Conservation (phyloP, 352 stramenopile species). For the Pythium chondricola region DNA sequence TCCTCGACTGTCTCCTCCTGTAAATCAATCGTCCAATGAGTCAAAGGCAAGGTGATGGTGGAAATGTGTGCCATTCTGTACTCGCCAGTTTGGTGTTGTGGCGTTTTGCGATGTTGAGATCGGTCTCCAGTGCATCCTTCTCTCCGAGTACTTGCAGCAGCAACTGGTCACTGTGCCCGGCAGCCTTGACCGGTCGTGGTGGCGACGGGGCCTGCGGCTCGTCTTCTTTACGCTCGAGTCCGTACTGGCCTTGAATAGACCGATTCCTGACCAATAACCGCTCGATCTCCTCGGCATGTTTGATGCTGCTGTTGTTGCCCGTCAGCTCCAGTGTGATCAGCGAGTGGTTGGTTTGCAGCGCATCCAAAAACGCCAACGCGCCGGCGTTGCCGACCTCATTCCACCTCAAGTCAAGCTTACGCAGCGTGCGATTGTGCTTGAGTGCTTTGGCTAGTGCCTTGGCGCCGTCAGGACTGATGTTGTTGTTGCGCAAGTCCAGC, state of each 20-base stretch:
- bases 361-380: slow-evolving; percentile 60
- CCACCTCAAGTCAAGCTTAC: slow-evolving; percentile 73
- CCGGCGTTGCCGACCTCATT: slow-evolving; percentile 77
- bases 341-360: slow-evolving; percentile 63
- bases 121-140: slow-evolving; percentile 51
- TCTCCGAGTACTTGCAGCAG: slow-evolving; percentile 61
- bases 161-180: slow-evolving; percentile 37
- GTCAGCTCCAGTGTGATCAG: slow-evolving; percentile 57
- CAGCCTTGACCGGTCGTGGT: slow-evolving; percentile 17
- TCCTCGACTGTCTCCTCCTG: slow-evolving; percentile 53
- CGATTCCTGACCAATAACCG: slow-evolving; percentile 51
- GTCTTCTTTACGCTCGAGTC: slow-evolving; percentile 2
- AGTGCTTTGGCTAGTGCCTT: slow-evolving; percentile 54
- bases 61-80: too few relatives aligned
- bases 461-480: slow-evolving; percentile 65
- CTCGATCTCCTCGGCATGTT: slow-evolving; percentile 63
- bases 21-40: not conserved
- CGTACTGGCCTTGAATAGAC: slow-evolving; percentile 25
- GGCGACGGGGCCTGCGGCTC: slow-evolving; percentile 2
- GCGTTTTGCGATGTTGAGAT: slow-evolving; percentile 30
- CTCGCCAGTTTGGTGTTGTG: slow-evolving; percentile 43
- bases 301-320: slow-evolving; percentile 74
- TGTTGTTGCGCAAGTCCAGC: slow-evolving; percentile 84
- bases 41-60: not conserved
- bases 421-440: slow-evolving; percentile 50